Evolutionary conservation across 1,139 yeast genomes (phyloP).

Genomic region (Debaryomyces psychrophilus): DNA sequence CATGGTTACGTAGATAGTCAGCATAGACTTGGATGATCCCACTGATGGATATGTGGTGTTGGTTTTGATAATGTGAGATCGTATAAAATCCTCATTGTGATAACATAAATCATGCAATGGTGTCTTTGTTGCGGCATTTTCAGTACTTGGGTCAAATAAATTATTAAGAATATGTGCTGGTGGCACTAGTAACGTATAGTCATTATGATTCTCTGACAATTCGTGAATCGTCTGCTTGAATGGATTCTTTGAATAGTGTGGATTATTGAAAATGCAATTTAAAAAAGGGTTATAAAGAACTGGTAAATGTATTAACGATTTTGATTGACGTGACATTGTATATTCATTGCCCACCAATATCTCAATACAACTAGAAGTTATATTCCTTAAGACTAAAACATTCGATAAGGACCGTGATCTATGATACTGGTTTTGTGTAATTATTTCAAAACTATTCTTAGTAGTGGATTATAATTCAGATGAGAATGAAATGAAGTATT

Average conservation of each 20-base stretch:
- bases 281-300: conserved; percentile 64
- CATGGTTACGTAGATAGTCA: conserved; percentile 56
- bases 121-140: conserved; percentile 27
- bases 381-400: background rate
- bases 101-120: conserved; percentile 61
- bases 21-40: conserved; percentile 44
- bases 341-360: conserved; percentile 1
- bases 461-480: background rate
- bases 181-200: conserved; percentile 64
- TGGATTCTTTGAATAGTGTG: conserved; percentile 54
- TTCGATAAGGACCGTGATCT: conserved; percentile 4
- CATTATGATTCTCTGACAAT: conserved; percentile 44
- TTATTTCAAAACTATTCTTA: background rate
- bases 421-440: conserved; percentile 7
- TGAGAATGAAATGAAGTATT: background rate
- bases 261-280: conserved; percentile 69
- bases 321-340: conserved; percentile 10
- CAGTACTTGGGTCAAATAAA: conserved; percentile 53
- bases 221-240: conserved; percentile 50
- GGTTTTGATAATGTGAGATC: conserved; percentile 64
- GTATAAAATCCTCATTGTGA: conserved; percentile 62
- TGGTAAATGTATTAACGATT: conserved; percentile 31
- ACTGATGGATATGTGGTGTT: conserved; percentile 22
- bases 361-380: background rate
- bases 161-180: conserved; percentile 55